Conservation (phyloP, 768 basidiomycete genomes). For the Mycena vulgaris region DNA sequence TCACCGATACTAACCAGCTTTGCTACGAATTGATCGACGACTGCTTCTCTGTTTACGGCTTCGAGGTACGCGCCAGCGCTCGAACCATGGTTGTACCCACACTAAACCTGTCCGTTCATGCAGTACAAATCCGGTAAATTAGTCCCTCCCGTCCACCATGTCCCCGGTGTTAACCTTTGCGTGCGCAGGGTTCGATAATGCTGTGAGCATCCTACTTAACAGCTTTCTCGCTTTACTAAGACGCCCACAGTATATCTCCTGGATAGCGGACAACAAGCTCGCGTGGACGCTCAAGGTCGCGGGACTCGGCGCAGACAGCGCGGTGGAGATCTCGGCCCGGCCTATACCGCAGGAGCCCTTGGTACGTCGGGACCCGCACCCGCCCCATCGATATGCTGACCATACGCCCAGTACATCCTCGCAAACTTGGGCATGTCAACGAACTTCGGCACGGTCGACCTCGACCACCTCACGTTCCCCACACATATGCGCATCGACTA, state of each 20-base stretch:
- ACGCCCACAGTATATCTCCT: constrained; percentile 70
- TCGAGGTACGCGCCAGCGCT: constrained; percentile 60
- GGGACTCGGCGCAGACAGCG: constrained; percentile 66
- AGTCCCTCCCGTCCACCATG: background rate
- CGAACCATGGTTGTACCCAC: constrained; percentile 36
- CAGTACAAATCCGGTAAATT: constrained; percentile 1
- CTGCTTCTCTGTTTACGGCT: constrained; percentile 67
- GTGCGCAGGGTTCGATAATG: background rate
- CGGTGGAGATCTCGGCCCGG: constrained; percentile 69
- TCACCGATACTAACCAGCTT: constrained; percentile 53
- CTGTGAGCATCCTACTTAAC: background rate
- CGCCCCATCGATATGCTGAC: background rate
- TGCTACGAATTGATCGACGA: constrained; percentile 62
- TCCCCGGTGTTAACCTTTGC: background rate
- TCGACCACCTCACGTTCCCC: constrained; percentile 67
- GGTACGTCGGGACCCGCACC: constrained; percentile 52
- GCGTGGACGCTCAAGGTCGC: constrained; percentile 71
- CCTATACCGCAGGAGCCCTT: constrained; percentile 81
- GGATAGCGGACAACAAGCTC: constrained; percentile 70
- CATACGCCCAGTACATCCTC: constrained; percentile 70
- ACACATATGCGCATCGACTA: constrained; percentile 83
- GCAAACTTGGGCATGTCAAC: constrained; percentile 74
- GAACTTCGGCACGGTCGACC: constrained; percentile 79
- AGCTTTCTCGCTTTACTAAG: constrained; percentile 60
- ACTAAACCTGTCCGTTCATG: constrained; percentile 32